Evolutionary conservation across 139 green algal genomes (phyloP).

Genomic region (Coelastrella sp.): DNA sequence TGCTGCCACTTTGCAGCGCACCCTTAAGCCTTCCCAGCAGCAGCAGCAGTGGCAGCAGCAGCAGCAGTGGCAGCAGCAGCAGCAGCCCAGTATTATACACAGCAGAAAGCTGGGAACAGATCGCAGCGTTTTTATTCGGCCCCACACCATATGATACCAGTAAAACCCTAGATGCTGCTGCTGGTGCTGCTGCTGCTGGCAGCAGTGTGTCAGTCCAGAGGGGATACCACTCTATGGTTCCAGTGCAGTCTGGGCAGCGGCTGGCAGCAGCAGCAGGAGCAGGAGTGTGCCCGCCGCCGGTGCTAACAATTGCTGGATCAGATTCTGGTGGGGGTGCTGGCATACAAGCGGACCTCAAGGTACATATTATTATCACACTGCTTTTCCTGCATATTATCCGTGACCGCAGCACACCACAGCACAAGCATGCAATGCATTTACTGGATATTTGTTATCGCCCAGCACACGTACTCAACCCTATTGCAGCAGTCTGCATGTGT

Average conservation of each 20-base stretch:
- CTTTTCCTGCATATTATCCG: no score
- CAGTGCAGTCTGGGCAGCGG: not conserved
- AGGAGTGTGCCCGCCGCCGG: constrained; percentile 59
- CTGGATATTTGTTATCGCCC: no score
- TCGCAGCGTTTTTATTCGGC: constrained; percentile 65
- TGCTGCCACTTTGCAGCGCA: constrained; percentile 59
- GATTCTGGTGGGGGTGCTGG: constrained; percentile 96
- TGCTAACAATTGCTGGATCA: constrained; percentile 90
- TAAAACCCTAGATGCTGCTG: not conserved
- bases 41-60: not conserved
- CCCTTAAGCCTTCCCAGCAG: constrained; percentile 25
- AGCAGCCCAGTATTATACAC: constrained; percentile 49
- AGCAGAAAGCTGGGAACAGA: constrained; percentile 60
- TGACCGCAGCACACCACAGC: not conserved
- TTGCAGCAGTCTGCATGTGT: not conserved
- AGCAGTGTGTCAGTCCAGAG: not conserved
- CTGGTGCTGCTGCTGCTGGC: not conserved
- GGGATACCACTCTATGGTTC: not conserved
- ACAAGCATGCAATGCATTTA: no score
- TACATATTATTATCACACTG: not conserved
- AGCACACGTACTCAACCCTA: no score
- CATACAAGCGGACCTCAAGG: constrained; percentile 90
- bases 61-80: not conserved
- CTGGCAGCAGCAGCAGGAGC: constrained; percentile 28
- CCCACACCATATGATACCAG: not conserved